Base-by-base conservation (phyloP, 108 stramenopile species). In the Nitzschia putrida region DNA sequence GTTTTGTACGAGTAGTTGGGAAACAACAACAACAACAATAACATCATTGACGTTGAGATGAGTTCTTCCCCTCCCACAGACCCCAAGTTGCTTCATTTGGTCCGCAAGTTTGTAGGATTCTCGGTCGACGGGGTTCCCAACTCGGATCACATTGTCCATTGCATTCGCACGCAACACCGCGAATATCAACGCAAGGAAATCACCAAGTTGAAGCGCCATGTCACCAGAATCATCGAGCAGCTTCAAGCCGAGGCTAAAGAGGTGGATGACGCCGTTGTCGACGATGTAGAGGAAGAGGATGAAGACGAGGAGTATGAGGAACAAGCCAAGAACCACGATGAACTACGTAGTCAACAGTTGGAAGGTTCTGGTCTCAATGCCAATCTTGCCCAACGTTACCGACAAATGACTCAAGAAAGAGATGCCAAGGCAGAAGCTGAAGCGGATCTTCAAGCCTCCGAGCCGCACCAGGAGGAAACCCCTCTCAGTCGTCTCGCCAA, bases 141-240 rank as follows among this genome's bases (percentile, higher is more conserved):
- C 22, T 59, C 53, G 0, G 83, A 84, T 66, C 50, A 77, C 37
- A 50, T 80, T 23, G 63, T 73, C 16, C 55, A 73, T 24, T 70
- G 71, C 21, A 45, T 84, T 52, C 42, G 65, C n/a, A 64, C 72
- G 3, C 72, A 85, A 29, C 80, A 88, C 66, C 85, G 87, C 14
- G 89, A 91, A 59, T 91, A 91, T 64, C 79, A 80, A 74, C 71
- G 89, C n/a, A 91, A 88, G 59, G 85, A 88, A 39, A 24, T 53
- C 0, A 60, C 64, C 8, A 65, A 65, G 61, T 61, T 91, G 10
- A 70, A 77, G 29, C 59, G 63, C 0, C 74, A 86, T 18, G 85
- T 89, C 8, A 84, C 89, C 53, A 63, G 39, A 7, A 75, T 74
- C 18, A 64, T 92, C 22, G 47, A 49, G 18, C 2, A 21, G 42